phyloP scores from a whole-genome alignment of 306 rosid species.

The Rosa chinensis region DNA sequence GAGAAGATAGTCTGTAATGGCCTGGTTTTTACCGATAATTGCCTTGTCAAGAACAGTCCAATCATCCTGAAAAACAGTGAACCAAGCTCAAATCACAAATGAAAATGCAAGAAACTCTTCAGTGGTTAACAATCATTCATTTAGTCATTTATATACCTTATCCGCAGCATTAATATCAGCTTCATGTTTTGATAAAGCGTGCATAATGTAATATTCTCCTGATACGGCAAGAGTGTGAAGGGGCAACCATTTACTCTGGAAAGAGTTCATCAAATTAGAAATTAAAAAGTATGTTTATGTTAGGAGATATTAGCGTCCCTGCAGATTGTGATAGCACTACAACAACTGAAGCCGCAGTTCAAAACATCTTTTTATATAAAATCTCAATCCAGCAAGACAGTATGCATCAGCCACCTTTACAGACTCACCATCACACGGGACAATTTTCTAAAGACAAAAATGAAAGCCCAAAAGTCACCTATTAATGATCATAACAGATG shows the following conservation, averaged over 20 bases:
- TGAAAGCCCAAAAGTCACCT: neutral
- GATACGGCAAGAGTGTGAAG: slow-evolving; percentile 80
- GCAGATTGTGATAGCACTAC: neutral
- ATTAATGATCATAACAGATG: neutral
- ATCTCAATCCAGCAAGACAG: neutral
- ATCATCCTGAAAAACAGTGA: slow-evolving; percentile 59
- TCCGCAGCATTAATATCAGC: slow-evolving; percentile 75
- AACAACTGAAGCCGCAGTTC: neutral
- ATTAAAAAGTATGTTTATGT: neutral
- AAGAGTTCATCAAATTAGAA: slow-evolving; percentile 17
- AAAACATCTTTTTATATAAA: neutral
- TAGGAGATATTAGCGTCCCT: too few relatives aligned
- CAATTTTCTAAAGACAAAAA: neutral
- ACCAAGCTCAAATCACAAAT: slow-evolving; percentile 11
- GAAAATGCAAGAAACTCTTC: neutral
- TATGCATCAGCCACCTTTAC: neutral
- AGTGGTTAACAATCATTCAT: slow-evolving; percentile 6
- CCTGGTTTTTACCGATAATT: slow-evolving; percentile 75
- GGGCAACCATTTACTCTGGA: slow-evolving; percentile 84
- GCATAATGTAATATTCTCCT: slow-evolving; percentile 71
- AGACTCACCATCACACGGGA: neutral
- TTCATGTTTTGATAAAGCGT: slow-evolving; percentile 64
- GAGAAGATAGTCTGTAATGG: slow-evolving; percentile 68
- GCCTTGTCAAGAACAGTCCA: slow-evolving; percentile 81
- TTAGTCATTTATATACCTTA: slow-evolving; percentile 48